Conservation (phyloP, 1,284 basidiomycete species). For the Irpex sp. region DNA sequence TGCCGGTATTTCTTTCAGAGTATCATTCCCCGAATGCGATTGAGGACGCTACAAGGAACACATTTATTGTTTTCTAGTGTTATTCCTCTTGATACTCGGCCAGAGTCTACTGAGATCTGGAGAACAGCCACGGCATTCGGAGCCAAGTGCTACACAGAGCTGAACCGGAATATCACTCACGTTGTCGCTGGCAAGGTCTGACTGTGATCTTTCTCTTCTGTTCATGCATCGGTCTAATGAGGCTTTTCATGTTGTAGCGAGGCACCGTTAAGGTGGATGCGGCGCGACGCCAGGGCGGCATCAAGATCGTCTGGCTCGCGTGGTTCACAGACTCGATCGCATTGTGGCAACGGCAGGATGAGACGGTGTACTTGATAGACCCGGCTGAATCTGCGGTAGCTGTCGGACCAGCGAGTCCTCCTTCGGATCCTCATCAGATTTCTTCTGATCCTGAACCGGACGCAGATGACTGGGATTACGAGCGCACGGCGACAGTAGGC, state of each 20-base stretch:
- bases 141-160: slow-evolving; percentile 71
- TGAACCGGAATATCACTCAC: slow-evolving; percentile 77
- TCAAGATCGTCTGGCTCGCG: slow-evolving; percentile 81
- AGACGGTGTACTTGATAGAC: slow-evolving; percentile 68
- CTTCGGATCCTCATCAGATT: slow-evolving; percentile 49
- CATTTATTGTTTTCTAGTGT: slow-evolving; percentile 91
- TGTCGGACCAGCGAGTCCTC: slow-evolving; percentile 38
- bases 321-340: slow-evolving; percentile 90
- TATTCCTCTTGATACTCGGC: slow-evolving; percentile 80
- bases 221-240: slow-evolving; percentile 1
- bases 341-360: slow-evolving; percentile 75
- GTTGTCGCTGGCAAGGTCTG: slow-evolving; percentile 83
- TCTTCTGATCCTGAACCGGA: slow-evolving; percentile 65
- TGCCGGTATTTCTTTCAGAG: slow-evolving; percentile 37
- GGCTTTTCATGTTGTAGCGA: slow-evolving; percentile 38
- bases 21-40: slow-evolving; percentile 83
- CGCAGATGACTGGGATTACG: slow-evolving; percentile 62
- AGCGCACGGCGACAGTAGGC: slow-evolving; percentile 16
- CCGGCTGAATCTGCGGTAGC: slow-evolving; percentile 20
- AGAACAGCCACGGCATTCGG: slow-evolving; percentile 85
- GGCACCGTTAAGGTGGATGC: slow-evolving; percentile 90
- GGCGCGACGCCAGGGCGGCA: slow-evolving; percentile 64
- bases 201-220: not conserved
- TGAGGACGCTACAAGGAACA: slow-evolving; percentile 70
- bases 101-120: slow-evolving; percentile 88